Evolutionary conservation across 345 rosid species (phyloP).

Genomic region (Citropsis articulata): DNA sequence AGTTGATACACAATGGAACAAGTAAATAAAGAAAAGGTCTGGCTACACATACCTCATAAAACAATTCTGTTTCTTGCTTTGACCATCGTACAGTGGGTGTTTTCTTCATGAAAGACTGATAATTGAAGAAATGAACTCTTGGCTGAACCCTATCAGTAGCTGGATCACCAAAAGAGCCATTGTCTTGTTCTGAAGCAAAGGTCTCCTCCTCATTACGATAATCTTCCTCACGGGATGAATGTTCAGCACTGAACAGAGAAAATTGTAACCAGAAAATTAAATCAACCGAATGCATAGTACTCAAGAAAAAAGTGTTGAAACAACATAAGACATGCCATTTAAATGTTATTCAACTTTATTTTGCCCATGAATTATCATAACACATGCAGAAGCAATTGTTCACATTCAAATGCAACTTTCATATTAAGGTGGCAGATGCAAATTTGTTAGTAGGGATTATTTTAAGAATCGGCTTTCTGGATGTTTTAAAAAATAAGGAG

Average conservation of each 20-base stretch:
- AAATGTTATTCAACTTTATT: neutral
- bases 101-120: constrained; percentile 70
- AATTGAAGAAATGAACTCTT: constrained; percentile 40
- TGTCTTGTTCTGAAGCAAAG: constrained; percentile 34
- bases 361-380: neutral
- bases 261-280: constrained; percentile 1
- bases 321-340: neutral
- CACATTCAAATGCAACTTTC: neutral
- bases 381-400: neutral
- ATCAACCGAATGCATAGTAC: constrained; percentile 6
- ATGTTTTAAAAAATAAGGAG: neutral
- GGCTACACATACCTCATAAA: constrained; percentile 54
- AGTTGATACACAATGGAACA: neutral
- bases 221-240: constrained; percentile 32
- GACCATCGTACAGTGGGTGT: constrained; percentile 68
- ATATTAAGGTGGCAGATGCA: neutral
- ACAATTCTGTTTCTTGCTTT: constrained; percentile 72
- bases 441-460: neutral
- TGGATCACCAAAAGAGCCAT: constrained; percentile 20
- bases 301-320: neutral
- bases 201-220: constrained; percentile 35
- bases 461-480: neutral
- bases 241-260: constrained; percentile 35
- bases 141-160: constrained; percentile 15
- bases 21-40: neutral